These are phyloP conservation scores for Ceratocystis cubensis DNA, from an alignment of 2,329 filamentous ascomycete genomes.

Conservation along the genomic window DNA sequence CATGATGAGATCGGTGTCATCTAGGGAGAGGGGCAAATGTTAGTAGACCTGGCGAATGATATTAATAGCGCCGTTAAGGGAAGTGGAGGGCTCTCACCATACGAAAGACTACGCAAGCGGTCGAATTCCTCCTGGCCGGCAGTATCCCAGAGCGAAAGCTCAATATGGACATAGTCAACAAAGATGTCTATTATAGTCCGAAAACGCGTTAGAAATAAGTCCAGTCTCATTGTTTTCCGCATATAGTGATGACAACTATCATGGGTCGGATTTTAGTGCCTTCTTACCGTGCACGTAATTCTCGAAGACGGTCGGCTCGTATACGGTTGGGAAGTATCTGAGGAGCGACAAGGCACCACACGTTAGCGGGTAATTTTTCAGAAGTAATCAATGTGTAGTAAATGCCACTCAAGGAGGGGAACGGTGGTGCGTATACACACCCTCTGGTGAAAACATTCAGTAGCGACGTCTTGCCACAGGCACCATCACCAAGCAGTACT, in stretches of 20 bases:
- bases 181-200: constrained; percentile 62
- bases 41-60: not conserved
- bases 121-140: constrained; percentile 99
- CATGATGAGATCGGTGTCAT: constrained; percentile 95
- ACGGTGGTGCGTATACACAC: constrained; percentile 36
- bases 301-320: constrained; percentile 96
- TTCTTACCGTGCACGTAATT: constrained; percentile 90
- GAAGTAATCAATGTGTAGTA: not conserved
- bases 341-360: not conserved
- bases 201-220: not conserved
- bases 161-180: constrained; percentile 92
- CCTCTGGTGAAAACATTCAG: constrained; percentile 98
- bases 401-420: no score
- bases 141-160: constrained; percentile 95
- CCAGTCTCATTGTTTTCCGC: not conserved
- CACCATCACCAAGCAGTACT: constrained; percentile 87
- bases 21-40: constrained; percentile 26
- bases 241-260: not conserved
- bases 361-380: not conserved
- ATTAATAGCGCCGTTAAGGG: not conserved
- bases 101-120: constrained; percentile 83
- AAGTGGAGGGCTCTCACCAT: constrained; percentile 44
- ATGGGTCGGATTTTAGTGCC: not conserved
- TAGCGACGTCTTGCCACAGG: constrained; percentile 91
- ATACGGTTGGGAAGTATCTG: constrained; percentile 94